phyloP scores from a whole-genome alignment of 2,329 filamentous ascomycete genomes.

The Beauveria brongniartii region DNA sequence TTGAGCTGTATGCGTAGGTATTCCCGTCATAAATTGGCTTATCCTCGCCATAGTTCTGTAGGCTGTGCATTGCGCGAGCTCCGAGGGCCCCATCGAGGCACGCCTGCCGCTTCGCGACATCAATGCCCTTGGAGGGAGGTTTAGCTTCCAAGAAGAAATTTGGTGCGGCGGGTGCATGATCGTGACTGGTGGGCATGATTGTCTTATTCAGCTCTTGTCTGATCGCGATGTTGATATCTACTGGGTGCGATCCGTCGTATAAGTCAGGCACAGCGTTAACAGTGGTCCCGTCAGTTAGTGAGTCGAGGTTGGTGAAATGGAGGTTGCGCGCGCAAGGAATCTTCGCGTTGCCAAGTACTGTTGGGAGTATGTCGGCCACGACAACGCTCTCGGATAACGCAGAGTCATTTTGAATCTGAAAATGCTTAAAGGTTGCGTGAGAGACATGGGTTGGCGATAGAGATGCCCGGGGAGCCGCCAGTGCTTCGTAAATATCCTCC shows the following conservation, averaged over 20 bases:
- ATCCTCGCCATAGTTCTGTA: slow-evolving; percentile 27
- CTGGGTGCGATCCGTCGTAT: too few relatives aligned
- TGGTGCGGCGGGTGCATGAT: slow-evolving; percentile 21
- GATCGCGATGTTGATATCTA: not conserved
- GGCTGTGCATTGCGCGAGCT: slow-evolving; percentile 27
- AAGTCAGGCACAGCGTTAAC: too few relatives aligned
- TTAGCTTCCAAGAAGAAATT: slow-evolving; percentile 36
- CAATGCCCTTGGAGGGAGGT: slow-evolving; percentile 22
- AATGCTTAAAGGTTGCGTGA: not conserved
- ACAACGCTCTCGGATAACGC: not conserved
- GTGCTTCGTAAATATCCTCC: not conserved
- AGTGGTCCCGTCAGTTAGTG: too few relatives aligned
- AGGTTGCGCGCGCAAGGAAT: too few relatives aligned
- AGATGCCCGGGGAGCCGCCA: not conserved
- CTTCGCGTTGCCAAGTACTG: too few relatives aligned
- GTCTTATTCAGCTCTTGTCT: not conserved
- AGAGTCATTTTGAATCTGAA: not conserved
- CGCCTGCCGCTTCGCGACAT: slow-evolving; percentile 23
- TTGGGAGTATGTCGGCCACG: not conserved
- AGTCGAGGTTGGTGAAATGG: too few relatives aligned
- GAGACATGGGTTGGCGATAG: not conserved
- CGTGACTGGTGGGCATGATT: not conserved
- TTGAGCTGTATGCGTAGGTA: slow-evolving; percentile 30
- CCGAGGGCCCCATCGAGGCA: slow-evolving; percentile 30
- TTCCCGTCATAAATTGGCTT: slow-evolving; percentile 28